Percentiles rank a stretch among this genome's conserved stretches.
Evolutionary conservation across 805 yeast genomes (phyloP).

Genomic region (Candida rishiriensis): DNA sequence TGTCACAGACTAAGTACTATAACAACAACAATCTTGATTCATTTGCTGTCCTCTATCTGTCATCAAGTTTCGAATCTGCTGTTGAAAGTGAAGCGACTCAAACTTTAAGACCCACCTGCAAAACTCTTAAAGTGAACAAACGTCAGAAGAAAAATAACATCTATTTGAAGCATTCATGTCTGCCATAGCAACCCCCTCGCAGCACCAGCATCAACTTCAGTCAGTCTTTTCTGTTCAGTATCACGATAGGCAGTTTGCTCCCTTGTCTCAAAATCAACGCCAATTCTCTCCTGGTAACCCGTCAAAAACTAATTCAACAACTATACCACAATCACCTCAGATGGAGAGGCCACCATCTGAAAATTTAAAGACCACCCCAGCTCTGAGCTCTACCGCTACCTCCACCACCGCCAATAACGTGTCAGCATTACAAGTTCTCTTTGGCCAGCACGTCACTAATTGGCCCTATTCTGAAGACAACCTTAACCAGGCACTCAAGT

Average conservation of each 20-base stretch:
- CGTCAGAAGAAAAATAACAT: too few relatives aligned
- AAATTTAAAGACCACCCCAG: not conserved
- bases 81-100: too few relatives aligned
- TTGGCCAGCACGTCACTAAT: constrained; percentile 48
- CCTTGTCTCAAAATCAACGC: not conserved
- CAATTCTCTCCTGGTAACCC: not conserved
- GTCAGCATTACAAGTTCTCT: constrained; percentile 40
- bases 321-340: not conserved
- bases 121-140: too few relatives aligned
- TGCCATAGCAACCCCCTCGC: not conserved
- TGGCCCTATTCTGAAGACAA: constrained; percentile 60
- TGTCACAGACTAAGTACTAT: too few relatives aligned
- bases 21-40: too few relatives aligned
- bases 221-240: constrained; percentile 2
- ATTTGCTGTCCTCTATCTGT: too few relatives aligned
- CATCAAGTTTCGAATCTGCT: too few relatives aligned
- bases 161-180: not conserved
- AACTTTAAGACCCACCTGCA: too few relatives aligned
- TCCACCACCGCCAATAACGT: not conserved
- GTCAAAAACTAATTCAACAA: not conserved
- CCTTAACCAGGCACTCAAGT: constrained; percentile 51
- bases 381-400: not conserved
- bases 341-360: not conserved
- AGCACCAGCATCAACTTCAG: not conserved
- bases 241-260: not conserved